Evolutionary conservation across 352 stramenopile genomes (phyloP).

Genomic region (Pythium chondricola): DNA sequence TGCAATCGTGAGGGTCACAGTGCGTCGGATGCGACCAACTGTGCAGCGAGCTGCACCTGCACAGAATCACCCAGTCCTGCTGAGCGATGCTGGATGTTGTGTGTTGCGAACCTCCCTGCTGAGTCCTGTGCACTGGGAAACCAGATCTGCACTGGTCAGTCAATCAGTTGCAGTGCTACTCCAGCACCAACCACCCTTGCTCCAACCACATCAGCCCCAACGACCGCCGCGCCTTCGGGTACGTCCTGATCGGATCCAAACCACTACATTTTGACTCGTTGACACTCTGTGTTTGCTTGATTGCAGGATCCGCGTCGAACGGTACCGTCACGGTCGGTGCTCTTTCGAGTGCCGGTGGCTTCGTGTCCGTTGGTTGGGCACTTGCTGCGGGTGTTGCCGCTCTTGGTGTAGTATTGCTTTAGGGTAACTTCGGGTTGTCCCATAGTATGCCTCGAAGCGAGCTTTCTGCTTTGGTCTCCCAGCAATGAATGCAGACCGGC

Average conservation of each 20-base stretch:
- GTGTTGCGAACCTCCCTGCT: constrained; percentile 24
- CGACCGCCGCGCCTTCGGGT: neutral
- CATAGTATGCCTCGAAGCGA: no score
- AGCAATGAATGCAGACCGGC: no score
- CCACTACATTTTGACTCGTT: no score
- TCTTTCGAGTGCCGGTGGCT: no score
- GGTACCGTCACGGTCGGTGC: no score
- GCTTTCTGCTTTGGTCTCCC: no score
- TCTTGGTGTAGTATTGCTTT: no score
- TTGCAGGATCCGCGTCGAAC: no score
- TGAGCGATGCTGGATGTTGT: constrained; percentile 60
- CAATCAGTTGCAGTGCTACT: constrained; percentile 21
- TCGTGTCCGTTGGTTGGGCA: no score
- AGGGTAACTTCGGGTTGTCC: no score
- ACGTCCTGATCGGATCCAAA: neutral
- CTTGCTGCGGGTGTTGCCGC: no score
- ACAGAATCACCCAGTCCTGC: constrained; percentile 17
- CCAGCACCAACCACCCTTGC: constrained; percentile 1
- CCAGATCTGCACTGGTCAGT: constrained; percentile 29
- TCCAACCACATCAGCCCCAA: constrained; percentile 5
- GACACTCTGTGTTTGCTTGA: no score
- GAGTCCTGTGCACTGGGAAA: constrained; percentile 23
- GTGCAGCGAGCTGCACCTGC: constrained; percentile 38
- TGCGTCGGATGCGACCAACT: constrained; percentile 28
- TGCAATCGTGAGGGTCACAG: constrained; percentile 31